phyloP scores from a whole-genome alignment of 192 early-diverging fungal species.

The Podila minutissima region DNA sequence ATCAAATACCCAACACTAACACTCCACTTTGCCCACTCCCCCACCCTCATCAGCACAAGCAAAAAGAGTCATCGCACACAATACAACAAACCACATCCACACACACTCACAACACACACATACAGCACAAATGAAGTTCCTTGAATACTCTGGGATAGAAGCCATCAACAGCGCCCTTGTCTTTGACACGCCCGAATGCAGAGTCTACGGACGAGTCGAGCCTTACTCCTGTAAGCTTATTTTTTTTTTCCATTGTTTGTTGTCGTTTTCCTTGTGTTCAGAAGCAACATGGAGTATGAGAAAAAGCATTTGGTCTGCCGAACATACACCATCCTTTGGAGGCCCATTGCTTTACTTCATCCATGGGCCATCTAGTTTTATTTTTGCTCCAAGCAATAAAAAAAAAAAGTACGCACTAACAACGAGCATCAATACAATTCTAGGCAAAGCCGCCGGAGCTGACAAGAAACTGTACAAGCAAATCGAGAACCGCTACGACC shows the following conservation, averaged over 20 bases:
- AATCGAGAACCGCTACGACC: constrained; percentile 87
- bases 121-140: constrained; percentile 82
- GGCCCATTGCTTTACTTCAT: not conserved
- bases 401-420: not conserved
- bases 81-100: no score
- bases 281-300: not conserved
- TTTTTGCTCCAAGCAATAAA: not conserved
- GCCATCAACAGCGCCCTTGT: constrained; percentile 85
- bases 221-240: constrained; percentile 89
- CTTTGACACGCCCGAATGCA: constrained; percentile 87
- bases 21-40: not conserved
- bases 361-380: not conserved
- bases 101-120: not conserved
- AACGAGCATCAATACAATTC: not conserved
- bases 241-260: not conserved
- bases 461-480: constrained; percentile 94
- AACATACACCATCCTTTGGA: not conserved
- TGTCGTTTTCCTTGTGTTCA: not conserved
- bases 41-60: not conserved
- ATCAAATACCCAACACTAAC: no score
- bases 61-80: not conserved
- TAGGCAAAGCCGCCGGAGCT: constrained; percentile 92
- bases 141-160: constrained; percentile 84
- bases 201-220: constrained; percentile 86
- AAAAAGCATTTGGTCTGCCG: not conserved